Percentiles rank a stretch among this genome's conserved stretches.
Evolutionary conservation across 768 basidiomycete species (phyloP).

Genomic region (Tylopilus rubrobrunneus): DNA sequence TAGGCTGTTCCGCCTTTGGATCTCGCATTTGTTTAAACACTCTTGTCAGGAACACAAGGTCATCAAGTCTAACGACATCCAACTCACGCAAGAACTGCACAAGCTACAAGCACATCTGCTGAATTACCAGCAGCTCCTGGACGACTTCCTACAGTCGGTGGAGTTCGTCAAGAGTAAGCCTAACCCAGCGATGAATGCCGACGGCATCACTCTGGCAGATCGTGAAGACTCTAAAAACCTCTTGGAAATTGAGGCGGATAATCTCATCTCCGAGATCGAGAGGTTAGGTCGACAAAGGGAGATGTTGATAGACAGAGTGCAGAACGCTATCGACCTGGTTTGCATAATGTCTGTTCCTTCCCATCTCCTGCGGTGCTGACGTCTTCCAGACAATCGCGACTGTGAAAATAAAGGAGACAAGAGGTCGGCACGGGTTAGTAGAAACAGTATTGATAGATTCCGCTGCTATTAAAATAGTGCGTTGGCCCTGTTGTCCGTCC

Average conservation of each 20-base stretch:
- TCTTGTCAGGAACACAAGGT: slow-evolving; percentile 42
- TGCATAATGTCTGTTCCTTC: not conserved
- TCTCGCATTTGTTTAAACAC: not conserved
- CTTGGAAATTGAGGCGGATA: slow-evolving; percentile 39
- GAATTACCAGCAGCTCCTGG: slow-evolving; percentile 50
- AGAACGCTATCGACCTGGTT: slow-evolving; percentile 26
- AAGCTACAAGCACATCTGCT: slow-evolving; percentile 52
- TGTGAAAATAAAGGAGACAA: slow-evolving; percentile 49
- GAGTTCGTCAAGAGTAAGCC: slow-evolving; percentile 45
- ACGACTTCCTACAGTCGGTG: slow-evolving; percentile 51
- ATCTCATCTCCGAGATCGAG: slow-evolving; percentile 46
- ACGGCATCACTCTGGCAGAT: slow-evolving; percentile 11
- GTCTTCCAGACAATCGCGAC: slow-evolving; percentile 47
- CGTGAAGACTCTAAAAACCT: slow-evolving; percentile 26
- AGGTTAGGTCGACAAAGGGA: slow-evolving; percentile 35
- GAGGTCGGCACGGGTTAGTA: slow-evolving; percentile 2
- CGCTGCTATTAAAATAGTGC: slow-evolving; percentile 20
- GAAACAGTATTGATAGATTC: slow-evolving; percentile 4
- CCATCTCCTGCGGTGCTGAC: not conserved
- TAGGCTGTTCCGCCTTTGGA: slow-evolving; percentile 15
- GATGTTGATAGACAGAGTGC: slow-evolving; percentile 21
- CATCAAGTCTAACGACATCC: slow-evolving; percentile 38
- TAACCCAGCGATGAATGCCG: slow-evolving; percentile 44
- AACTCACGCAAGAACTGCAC: slow-evolving; percentile 52
- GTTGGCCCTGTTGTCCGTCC: not conserved